phyloP scores from a whole-genome alignment of 2,329 filamentous ascomycete species.

The Raffaelea albimanens region DNA sequence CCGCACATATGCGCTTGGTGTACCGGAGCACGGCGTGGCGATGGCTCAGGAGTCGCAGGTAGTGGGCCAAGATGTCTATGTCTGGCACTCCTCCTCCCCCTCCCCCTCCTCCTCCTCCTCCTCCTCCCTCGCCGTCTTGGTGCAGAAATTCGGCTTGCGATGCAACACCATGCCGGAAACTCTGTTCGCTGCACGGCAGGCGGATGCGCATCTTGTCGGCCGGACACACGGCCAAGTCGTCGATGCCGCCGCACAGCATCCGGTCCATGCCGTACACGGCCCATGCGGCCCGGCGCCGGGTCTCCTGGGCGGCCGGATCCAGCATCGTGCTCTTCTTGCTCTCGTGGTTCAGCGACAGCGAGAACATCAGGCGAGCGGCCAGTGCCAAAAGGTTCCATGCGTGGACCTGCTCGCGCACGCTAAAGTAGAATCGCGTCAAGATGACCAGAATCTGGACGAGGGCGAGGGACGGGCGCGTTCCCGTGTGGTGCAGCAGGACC shows the following conservation, averaged over 20 bases:
- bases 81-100: background rate
- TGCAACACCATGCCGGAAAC: conserved; percentile 1
- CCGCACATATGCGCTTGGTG: background rate
- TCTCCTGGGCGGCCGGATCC: background rate
- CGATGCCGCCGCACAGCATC: conserved; percentile 18
- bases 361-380: background rate
- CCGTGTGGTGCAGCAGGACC: background rate
- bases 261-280: conserved; percentile 17
- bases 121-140: background rate
- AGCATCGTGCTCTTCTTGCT: background rate
- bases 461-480: background rate
- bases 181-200: conserved; percentile 4
- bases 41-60: background rate
- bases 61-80: conserved; percentile 3
- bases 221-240: conserved; percentile 19
- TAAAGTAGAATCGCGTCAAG: background rate
- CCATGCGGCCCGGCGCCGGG: conserved; percentile 18
- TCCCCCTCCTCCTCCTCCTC: too few species aligned
- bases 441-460: conserved; percentile 1
- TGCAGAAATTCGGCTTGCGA: background rate
- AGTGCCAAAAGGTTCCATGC: conserved; percentile 1
- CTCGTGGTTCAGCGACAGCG: conserved; percentile 2
- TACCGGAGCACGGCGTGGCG: conserved; percentile 1
- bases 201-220: conserved; percentile 14
- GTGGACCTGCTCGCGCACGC: background rate